These are phyloP conservation scores for Myrica gale DNA, from an alignment of 306 rosid genomes.

Conservation along the genomic window DNA sequence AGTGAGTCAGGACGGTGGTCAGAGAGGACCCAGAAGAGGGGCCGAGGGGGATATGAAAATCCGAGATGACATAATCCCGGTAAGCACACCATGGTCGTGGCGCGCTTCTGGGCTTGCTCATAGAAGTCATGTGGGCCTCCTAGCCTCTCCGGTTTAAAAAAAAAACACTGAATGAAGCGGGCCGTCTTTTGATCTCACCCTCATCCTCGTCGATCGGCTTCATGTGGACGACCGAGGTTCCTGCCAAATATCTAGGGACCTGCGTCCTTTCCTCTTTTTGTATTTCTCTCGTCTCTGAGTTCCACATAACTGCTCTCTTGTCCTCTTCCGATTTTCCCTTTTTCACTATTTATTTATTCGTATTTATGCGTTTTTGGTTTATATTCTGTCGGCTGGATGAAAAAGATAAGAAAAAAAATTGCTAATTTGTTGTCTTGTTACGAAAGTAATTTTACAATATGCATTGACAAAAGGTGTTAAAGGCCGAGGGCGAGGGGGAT, in stretches of 20 bases:
- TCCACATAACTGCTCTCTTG: background rate
- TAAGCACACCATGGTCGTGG: constrained; percentile 8
- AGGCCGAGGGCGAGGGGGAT: no score
- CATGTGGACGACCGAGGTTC: constrained; percentile 33
- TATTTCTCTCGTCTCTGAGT: no score
- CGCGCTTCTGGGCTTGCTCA: constrained; percentile 16
- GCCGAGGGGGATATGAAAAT: constrained; percentile 19
- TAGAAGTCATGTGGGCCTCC: constrained; percentile 25
- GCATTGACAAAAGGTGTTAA: no score
- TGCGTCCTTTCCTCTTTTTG: background rate
- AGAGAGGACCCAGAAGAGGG: constrained; percentile 13
- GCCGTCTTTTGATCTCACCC: constrained; percentile 31
- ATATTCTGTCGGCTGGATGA: no score
- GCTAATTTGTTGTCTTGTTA: no score
- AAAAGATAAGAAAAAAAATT: no score
- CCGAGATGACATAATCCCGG: constrained; percentile 1
- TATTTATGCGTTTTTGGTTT: no score
- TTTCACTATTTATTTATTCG: no score
- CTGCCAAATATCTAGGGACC: constrained; percentile 17
- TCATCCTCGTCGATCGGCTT: constrained; percentile 3
- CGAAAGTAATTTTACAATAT: no score
- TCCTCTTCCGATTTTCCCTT: background rate
- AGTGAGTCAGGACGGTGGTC: background rate
- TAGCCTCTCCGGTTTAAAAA: background rate
- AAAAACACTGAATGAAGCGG: constrained; percentile 15